Base-by-base conservation (phyloP, 2,329 filamentous ascomycete genomes). In the Curvularia spicifera region DNA sequence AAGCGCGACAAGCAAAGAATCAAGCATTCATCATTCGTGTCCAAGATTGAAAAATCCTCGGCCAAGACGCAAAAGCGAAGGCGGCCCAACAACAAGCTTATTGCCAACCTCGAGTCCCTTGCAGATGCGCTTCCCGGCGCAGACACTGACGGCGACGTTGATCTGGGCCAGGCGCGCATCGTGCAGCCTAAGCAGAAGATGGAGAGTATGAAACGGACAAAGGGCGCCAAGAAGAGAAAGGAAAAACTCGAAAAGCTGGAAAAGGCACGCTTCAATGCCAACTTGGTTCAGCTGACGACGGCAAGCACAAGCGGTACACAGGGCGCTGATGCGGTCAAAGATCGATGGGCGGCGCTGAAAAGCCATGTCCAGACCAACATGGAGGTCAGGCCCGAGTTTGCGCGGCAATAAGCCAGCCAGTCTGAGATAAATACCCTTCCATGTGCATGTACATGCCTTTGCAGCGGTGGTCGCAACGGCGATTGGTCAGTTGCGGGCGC, bases 1-100 rank as follows among this genome's bases (percentile, higher is more conserved):
- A 98, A 97, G 78, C 88, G 86, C 73, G 91, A 96, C 80, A 96
- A 94, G 81, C 90, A 89, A 24, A 80, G 84, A 33, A 91, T 96
- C 69, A 93, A 93, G 73, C 91, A 91, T 81, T 89, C 90, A 0
- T 80, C 88, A 13, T 92, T 98, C 64, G 82, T 96, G 28, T 89
- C 87, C 20, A 90, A 88, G 63, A 90, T 97, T 69, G 81, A 87
- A 65, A 91, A 93, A 65, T 78, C 82, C 6, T 68, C 78, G 52
- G 75, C 76, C 53, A 87, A 83, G 71, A 76, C 83, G 8, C 80
- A 83, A n/a, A 89, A 89, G 75, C 84, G 87, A 7, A 82, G 90
- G 64, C 79, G 89, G 4, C 88, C 91, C 0, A 85, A 82, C 60
- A 93, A 93, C 76, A 95, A 96, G 76, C 86, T 97, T 43, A 85